Base-by-base conservation (phyloP, 345 rosid genomes). In the Dimocarpus longan region DNA sequence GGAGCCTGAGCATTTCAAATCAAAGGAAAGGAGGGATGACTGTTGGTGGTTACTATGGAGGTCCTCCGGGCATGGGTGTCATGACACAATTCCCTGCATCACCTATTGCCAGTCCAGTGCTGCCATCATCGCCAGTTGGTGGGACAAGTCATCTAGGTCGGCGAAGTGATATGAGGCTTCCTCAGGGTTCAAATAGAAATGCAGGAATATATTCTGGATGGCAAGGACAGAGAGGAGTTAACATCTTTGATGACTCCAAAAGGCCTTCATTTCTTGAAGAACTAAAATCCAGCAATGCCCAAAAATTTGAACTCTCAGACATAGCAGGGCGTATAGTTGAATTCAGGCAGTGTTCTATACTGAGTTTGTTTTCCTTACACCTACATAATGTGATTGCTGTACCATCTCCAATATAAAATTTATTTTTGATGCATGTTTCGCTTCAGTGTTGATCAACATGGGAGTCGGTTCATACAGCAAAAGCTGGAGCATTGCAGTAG, bases 391-490 rank as follows among this genome's bases (percentile, higher is more conserved):
- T 52, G 22, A 57, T 74, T 73, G 39, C 9, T 21, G 42, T 21
- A 66, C 26, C 6, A 19, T 73, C 26, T 39, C 62, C 54, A 18
- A 71, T 71, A 19, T 68, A 80, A 32, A 32, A 76, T 66, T 74
- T 73, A 69, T 73, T 76, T 59, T 50, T 54, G 21, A 63, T 74
- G 43, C 42, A 60, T 79, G 71, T 84, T 78, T 68, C 26, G 67
- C 78, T 84, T 80, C 93, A 96, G 99, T 79, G 90, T 90, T 82
- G 99, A 96, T 87, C 98, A 94, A 84, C 99, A 97, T 80, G 99
- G 99, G 78, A 97, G 98, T 85, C 98, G 99, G 40, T 97, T 92
- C 86, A 97, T 97, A 83, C 99, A 97, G 86, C 98, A 97, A 86
- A 94, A 97, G 88, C 78, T 94, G 85, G 99, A 97, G 83, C 87